Evolutionary conservation across 176 grass and related monocot genomes (phyloP).

Genomic region (Oryza meridionalis): DNA sequence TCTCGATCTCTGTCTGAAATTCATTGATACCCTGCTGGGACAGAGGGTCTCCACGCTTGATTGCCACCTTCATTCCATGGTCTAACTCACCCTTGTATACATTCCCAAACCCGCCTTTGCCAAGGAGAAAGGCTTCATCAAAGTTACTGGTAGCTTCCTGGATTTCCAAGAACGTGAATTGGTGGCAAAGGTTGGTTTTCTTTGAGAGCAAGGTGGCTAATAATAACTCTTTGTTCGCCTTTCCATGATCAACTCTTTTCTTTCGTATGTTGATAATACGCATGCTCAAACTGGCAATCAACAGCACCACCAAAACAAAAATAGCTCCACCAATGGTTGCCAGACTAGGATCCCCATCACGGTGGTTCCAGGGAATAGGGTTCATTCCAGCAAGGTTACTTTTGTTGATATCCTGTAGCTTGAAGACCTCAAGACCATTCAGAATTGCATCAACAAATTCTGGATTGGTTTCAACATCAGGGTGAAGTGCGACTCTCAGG

Average conservation of each 20-base stretch:
- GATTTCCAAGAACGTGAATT: too few relatives aligned
- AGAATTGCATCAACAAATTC: constrained; percentile 35
- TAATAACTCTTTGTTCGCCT: not conserved
- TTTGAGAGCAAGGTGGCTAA: not conserved
- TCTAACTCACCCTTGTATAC: constrained; percentile 47
- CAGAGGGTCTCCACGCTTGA: constrained; percentile 49
- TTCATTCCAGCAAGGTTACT: not conserved
- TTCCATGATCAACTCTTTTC: constrained; percentile 26
- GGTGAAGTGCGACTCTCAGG: constrained; percentile 31
- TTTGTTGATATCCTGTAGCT: constrained; percentile 10
- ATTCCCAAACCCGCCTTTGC: constrained; percentile 53
- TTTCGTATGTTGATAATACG: constrained; percentile 30
- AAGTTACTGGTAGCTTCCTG: constrained; percentile 37
- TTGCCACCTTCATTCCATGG: constrained; percentile 40
- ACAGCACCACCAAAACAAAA: constrained; percentile 5
- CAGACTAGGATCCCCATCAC: not conserved
- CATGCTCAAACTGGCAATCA: constrained; percentile 18
- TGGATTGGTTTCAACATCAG: not conserved
- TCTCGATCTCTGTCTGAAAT: not conserved
- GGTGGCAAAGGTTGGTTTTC: too few relatives aligned
- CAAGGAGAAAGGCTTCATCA: constrained; percentile 45
- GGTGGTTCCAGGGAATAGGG: not conserved
- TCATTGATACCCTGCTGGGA: constrained; percentile 7
- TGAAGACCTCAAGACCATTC: constrained; percentile 52
- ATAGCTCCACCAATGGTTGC: constrained; percentile 36